Evolutionary conservation across 2,329 filamentous ascomycete species (phyloP), one percentile per base, ranked within the genome.

Genomic region (Hymenotorrendiella dingleyae): DNA sequence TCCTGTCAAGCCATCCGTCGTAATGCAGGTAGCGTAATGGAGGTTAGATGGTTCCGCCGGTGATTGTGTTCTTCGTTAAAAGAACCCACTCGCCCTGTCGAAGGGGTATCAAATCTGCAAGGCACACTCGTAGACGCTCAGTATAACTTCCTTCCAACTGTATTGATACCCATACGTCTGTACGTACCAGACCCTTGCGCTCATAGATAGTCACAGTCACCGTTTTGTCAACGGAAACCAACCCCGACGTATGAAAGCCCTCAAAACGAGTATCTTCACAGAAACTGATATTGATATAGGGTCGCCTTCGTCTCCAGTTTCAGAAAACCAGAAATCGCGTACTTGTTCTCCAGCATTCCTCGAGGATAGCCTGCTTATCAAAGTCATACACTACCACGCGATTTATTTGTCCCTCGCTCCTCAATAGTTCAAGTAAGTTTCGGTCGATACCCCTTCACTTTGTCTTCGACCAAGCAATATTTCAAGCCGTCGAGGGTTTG

Each of bases 91-190:
- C 47, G 40, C 50, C 50, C 51, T 55, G 43, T 28, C 33, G 35
- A 53, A 51, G 53, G 52, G 52, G 33, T 48, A 36, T 43, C 24
- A 36, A 36, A 37, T 49, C 52, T 55, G 50, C 47, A 57, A 57
- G 54, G 50, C 24, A 45, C 40, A 38, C 37, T 42, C 22, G 11
- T 24, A 33, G 12, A n/a, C 12, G 11, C 21, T 26, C 23, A 19
- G 27, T 9, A 36, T 38, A 32, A 26, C n/a, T 16, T 14, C 14
- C 28, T 42, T 30, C 36, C 24, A 14, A 19, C 22, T 37, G 6
- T 45, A 45, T 42, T 23, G 32, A 33, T 41, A 42, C n/a, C n/a
- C n/a, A n/a, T n/a, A n/a, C n/a, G n/a, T n/a, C n/a, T n/a, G n/a
- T n/a, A n/a, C n/a, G n/a, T n/a, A n/a, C n/a, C n/a, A n/a, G n/a